phyloP scores from a whole-genome alignment of 768 basidiomycete species.

The Pholiota conissans region DNA sequence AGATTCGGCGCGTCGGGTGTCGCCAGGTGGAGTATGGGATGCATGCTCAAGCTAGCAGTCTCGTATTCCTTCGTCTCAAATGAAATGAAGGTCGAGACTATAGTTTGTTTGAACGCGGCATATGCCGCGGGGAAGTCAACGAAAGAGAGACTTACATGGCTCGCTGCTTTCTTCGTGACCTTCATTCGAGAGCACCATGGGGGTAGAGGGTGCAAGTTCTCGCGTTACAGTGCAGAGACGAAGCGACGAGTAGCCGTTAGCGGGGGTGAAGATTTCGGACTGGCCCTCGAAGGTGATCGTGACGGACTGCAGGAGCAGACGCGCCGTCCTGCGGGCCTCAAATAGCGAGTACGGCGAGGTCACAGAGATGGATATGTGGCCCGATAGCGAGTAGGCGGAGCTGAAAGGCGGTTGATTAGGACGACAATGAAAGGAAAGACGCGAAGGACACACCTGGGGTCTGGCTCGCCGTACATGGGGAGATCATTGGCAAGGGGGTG shows the following conservation, averaged over 20 bases:
- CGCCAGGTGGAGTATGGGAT: neutral
- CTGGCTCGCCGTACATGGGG: conserved; percentile 71
- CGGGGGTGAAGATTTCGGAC: conserved; percentile 66
- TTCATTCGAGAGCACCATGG: conserved; percentile 64
- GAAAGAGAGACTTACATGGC: conserved; percentile 39
- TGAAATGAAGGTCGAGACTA: neutral
- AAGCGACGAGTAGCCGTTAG: conserved; percentile 64
- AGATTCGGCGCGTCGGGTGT: neutral
- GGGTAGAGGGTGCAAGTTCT: conserved; percentile 54
- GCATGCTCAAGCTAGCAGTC: neutral
- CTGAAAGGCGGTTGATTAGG: conserved; percentile 38
- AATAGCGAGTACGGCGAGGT: conserved; percentile 58
- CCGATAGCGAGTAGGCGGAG: conserved; percentile 85
- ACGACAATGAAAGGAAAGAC: neutral
- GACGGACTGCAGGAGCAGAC: conserved; percentile 66
- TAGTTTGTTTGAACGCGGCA: neutral
- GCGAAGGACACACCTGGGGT: conserved; percentile 58
- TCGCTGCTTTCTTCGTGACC: conserved; percentile 55
- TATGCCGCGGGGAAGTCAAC: neutral
- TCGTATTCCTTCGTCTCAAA: neutral
- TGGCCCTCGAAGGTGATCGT: conserved; percentile 84
- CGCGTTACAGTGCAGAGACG: conserved; percentile 69
- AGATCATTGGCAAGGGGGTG: conserved; percentile 55
- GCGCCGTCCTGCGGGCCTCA: conserved; percentile 48
- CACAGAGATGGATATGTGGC: conserved; percentile 69